Base-by-base conservation (phyloP, 805 yeast genomes). In the Yarrowia sp. region DNA sequence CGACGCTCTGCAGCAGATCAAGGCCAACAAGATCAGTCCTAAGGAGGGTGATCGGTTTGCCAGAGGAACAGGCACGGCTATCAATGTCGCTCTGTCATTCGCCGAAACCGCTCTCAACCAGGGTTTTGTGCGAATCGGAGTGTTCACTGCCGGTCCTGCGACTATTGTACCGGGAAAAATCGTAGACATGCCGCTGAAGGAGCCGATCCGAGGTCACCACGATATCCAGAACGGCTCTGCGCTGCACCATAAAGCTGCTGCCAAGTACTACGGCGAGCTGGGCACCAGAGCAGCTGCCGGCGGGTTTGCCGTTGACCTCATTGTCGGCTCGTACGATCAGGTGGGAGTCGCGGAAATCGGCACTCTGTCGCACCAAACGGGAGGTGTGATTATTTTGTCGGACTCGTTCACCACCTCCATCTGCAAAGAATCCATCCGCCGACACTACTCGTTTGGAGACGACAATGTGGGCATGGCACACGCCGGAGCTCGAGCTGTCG, bases 311-410 rank as follows among this genome's bases (percentile, higher is more conserved):
- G 87, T 93, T 69, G 97, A 92, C 78, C 85, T 93, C 50, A 91
- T 91, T 79, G 97, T 97, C 26, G 97, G 97, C 70, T 92, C 97
- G 81, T 92, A 91, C 78, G 98, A 93, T 80, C 98, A 93, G 82
- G 88, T 92, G 68, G 98, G 98, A 75, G 86, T 93, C 82, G 88
- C 87, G 72, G 98, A 93, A 81, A 92, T 93, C 97, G 88, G 90
- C 78, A 82, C 88, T 68, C 81, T 93, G 70, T 85, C 95, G 66
- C 88, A 89, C 77, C 83, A 84, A 73, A 92, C 97, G 10, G 98
- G 98, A 71, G 98, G 98, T 78, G 88, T 88, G 35, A 80, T 93
- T 70, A 86, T 93, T 46, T 86, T 93, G 73, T 85, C 96, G 1
- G 98, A 93, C 82, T 91, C 97, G 9, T 93, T 93, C 82, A 91